Conservation (phyloP, 805 yeast species). For the Zygoascus bituminiphila region DNA sequence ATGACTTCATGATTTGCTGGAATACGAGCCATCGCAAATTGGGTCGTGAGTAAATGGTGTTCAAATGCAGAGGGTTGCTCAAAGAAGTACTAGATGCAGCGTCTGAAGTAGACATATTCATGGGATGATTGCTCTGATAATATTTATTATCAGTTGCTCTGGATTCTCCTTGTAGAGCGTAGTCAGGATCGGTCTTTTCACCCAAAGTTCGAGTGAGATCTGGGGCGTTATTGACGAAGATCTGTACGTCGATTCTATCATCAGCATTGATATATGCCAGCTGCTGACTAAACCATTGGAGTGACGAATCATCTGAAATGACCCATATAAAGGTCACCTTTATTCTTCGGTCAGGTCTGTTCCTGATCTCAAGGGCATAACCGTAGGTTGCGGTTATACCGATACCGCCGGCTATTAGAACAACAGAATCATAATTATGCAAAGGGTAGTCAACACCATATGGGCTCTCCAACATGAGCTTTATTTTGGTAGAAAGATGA, state of each 20-base stretch:
- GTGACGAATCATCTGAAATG: slow-evolving; percentile 20
- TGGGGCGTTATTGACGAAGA: slow-evolving; percentile 26
- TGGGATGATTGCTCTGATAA: not conserved
- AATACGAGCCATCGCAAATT: not conserved
- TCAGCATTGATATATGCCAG: slow-evolving; percentile 19
- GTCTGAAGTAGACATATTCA: not conserved
- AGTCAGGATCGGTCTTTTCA: not conserved
- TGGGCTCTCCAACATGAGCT: slow-evolving; percentile 53
- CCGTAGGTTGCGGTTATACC: slow-evolving; percentile 61
- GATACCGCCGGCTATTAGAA: slow-evolving; percentile 65
- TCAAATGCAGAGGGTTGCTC: not conserved
- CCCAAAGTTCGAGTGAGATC: slow-evolving; percentile 3
- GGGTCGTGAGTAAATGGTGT: not conserved
- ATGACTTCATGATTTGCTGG: slow-evolving; percentile 23
- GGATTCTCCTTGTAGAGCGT: not conserved
- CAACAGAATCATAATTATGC: slow-evolving; percentile 44
- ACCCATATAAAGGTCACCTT: slow-evolving; percentile 27
- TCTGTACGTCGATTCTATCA: slow-evolving; percentile 26
- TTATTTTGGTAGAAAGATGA: slow-evolving; percentile 10
- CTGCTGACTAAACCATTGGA: slow-evolving; percentile 26
- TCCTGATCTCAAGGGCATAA: slow-evolving; percentile 24
- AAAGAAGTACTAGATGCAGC: not conserved
- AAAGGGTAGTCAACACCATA: slow-evolving; percentile 52
- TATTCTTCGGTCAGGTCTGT: slow-evolving; percentile 7
- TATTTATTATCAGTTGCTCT: not conserved